Evolutionary conservation across 306 rosid species (phyloP), one percentile per base, ranked within the genome.

Genomic region (Trifolium subterraneum): DNA sequence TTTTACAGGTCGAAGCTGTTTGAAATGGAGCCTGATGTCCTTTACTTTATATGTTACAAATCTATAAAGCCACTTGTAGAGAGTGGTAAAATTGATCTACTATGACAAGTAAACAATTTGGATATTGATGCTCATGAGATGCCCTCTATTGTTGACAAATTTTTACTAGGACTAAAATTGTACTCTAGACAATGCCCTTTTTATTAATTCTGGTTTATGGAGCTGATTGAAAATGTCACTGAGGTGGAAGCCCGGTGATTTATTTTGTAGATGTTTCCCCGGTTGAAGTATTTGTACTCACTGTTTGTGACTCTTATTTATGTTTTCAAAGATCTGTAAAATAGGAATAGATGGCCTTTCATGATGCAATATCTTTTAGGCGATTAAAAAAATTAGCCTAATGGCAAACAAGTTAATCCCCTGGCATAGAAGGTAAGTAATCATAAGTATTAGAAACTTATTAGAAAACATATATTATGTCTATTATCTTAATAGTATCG

Each of bases 1-100:
- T 27, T 63, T 80, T 39, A 69, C 87, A 84, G 87, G 84, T 84
- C 87, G 10, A 80, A 75, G 78, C 82, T 84, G 39, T 84, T 84
- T 68, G 87, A 84, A 45, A 84, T 84, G 87, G 87, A 84, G 75
- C 80, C 84, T 0, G 87, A 77, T 47, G 82, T 80, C 11, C 87
- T 84, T 14, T 87, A 90, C 86, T 89, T 89, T 75, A 88, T 93
- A 59, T 96, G 97, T 77, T 93, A 89, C 84, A 93, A 87, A 80
- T 90, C 96, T 31, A 88, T 93, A 72, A 93, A 87, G 81, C 79
- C 88, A 31, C 86, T 90, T 8, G 96, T 91, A 7, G 97, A 91
- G 82, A 91, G 84, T 47, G 97, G 97, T 19, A 86, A 83, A 82
- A 88, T 93, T 72, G 93, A 91, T 61, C 83, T 84, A 19, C 80